These are phyloP conservation scores for Aquilaria malaccensis DNA, from an alignment of 345 rosid species.

Conservation along the genomic window DNA sequence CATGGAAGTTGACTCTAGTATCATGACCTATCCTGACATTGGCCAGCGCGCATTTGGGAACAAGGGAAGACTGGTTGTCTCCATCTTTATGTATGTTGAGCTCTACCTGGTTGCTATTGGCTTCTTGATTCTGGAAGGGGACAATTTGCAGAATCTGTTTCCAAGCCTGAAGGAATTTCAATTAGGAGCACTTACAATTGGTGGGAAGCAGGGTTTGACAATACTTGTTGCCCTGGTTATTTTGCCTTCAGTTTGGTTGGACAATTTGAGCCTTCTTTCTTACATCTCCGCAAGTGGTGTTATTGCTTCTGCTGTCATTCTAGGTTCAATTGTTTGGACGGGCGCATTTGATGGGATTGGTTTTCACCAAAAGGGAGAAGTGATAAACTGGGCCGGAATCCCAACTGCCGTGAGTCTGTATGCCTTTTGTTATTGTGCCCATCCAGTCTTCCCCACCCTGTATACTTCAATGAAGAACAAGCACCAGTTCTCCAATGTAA, in stretches of 20 bases:
- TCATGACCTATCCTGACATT: conserved; percentile 74
- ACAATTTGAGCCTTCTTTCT: conserved; percentile 65
- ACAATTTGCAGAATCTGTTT: conserved; percentile 58
- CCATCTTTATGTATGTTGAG: conserved; percentile 63
- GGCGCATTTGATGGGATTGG: conserved; percentile 79
- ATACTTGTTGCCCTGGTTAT: conserved; percentile 56
- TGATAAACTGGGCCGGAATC: conserved; percentile 45
- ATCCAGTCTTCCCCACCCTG: conserved; percentile 82
- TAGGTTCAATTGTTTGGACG: conserved; percentile 57
- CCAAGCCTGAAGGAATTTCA: conserved; percentile 36
- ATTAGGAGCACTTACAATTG: conserved; percentile 35
- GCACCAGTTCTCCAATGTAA: conserved; percentile 73
- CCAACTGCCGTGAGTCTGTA: conserved; percentile 78
- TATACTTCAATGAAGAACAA: conserved; percentile 78
- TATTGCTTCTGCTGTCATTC: conserved; percentile 66
- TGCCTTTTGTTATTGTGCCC: conserved; percentile 88
- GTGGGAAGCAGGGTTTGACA: conserved; percentile 52
- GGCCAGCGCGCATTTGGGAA: conserved; percentile 76
- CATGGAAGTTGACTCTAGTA: conserved; percentile 60
- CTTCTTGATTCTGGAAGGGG: conserved; percentile 87
- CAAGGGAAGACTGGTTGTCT: conserved; percentile 48
- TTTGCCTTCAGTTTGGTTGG: conserved; percentile 81
- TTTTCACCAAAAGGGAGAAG: conserved; percentile 37
- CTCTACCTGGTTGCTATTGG: conserved; percentile 81
- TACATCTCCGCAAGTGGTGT: conserved; percentile 89